phyloP scores from a whole-genome alignment of 345 rosid genomes.

The Murraya paniculata region DNA sequence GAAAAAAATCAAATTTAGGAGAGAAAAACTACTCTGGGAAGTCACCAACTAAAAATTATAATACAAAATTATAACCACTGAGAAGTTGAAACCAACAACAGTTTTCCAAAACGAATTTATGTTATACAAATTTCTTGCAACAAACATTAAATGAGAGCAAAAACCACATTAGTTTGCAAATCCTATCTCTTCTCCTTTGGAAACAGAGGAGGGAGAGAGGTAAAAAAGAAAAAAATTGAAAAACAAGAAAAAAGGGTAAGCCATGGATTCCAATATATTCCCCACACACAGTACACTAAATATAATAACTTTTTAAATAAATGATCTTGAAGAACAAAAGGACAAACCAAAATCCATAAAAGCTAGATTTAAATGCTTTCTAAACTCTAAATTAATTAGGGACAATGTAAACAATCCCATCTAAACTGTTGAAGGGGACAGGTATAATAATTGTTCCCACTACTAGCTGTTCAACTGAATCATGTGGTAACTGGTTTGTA shows the following conservation, averaged over 20 bases:
- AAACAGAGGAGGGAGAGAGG: not conserved
- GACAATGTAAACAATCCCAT: not conserved
- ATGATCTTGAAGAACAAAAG: not conserved
- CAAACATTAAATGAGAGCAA: not conserved
- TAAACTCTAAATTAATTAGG: not conserved
- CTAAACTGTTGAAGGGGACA: not conserved
- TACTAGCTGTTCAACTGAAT: not conserved
- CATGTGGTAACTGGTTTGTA: not conserved
- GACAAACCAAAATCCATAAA: not conserved
- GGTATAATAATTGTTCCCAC: not conserved
- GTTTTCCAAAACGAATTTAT: not conserved
- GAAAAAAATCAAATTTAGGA: not conserved
- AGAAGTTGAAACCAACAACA: not conserved
- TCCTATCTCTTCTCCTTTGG: not conserved
- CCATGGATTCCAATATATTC: not conserved
- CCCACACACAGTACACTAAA: not conserved
- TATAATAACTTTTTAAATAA: not conserved
- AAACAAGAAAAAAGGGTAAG: too few relatives aligned
- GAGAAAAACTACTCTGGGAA: not conserved
- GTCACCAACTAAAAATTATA: not conserved
- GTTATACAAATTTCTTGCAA: not conserved
- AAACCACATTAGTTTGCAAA: not conserved
- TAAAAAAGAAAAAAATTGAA: not conserved
- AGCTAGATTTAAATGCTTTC: not conserved
- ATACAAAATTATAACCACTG: not conserved